Base-by-base conservation (phyloP, 2,329 filamentous ascomycete species). In the Coniochaeta pulveracea region DNA sequence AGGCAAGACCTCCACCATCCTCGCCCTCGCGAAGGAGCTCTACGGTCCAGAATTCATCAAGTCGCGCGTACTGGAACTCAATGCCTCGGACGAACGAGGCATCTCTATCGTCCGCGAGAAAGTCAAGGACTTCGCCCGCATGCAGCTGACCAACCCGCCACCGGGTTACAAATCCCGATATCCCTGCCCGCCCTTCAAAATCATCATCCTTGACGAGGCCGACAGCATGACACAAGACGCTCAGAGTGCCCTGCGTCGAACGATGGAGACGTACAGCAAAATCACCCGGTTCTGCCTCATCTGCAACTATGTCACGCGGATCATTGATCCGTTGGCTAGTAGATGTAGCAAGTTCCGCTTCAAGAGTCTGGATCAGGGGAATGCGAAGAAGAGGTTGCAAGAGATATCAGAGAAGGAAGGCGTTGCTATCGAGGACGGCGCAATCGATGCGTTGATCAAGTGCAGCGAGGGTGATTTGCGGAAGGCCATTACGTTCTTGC, bases 181-280 rank as follows among this genome's bases (percentile, higher is more conserved):
- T 50, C 88, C 91, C 1, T 96, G 89, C 53, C 91, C 91, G 15
- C 91, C 91, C 1, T 98, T 95, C 67, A 99, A 98, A 64, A 94
- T 99, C 53, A 89, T 98, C 52, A 85, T 99, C 40, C 76, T 99
- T 38, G 91, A 98, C 58, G 91, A 98, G 63, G 91, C 91, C 45
- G 91, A 99, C 56, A 91, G 82, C 45, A 96, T 99, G 89, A 98
- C 91, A 24, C 89, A 96, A 57, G 93, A 98, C 60, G 91, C 91
- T 10, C 91, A 98, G 63, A 84, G 78, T 39, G 91, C 93, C 5
- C 66, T 98, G 37, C 72, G 91, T 43, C 73, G 93, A 35, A 98
- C 91, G 2, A 99, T 99, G 91, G 91, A 99, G 62, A 93, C 86
- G 28, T 96, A 96, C 58, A 84, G 76, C 56, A 88, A 86, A 50